Evolutionary conservation across 208 protist genomes (phyloP).

Genomic region (Leishmania gerbilli): DNA sequence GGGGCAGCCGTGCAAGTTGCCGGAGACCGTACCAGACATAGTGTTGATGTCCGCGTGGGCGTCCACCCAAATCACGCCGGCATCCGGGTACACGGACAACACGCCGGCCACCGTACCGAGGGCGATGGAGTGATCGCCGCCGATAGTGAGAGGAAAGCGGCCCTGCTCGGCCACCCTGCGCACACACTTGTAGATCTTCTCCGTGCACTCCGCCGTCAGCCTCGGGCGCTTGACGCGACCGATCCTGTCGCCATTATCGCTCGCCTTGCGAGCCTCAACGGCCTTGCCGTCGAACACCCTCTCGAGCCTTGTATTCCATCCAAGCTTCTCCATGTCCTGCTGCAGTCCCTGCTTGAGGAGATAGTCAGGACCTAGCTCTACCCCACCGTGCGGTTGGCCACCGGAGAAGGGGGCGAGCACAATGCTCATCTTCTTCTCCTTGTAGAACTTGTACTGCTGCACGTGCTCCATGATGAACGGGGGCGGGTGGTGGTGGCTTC

Average conservation of each 20-base stretch:
- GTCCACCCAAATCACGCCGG: constrained; percentile 77
- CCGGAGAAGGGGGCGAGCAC: constrained; percentile 54
- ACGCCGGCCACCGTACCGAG: constrained; percentile 53
- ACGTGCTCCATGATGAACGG: constrained; percentile 15
- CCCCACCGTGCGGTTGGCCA: constrained; percentile 46
- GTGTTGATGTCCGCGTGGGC: constrained; percentile 86
- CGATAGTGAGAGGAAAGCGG: constrained; percentile 42
- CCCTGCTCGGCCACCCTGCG: constrained; percentile 45
- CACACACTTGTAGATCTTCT: constrained; percentile 41
- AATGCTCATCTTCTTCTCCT: constrained; percentile 43
- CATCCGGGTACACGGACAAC: constrained; percentile 46
- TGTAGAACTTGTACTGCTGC: constrained; percentile 52
- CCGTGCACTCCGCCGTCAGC: constrained; percentile 37
- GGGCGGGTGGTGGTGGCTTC: neutral
- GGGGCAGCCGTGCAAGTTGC: constrained; percentile 84
- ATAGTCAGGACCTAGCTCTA: constrained; percentile 50
- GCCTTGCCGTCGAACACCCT: constrained; percentile 36
- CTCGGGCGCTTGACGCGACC: constrained; percentile 37
- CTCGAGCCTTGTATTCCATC: constrained; percentile 37
- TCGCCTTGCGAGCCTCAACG: constrained; percentile 30
- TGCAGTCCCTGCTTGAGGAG: constrained; percentile 41
- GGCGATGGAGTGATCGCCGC: constrained; percentile 50
- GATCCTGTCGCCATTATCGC: constrained; percentile 33
- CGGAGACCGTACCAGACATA: constrained; percentile 41
- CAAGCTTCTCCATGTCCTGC: constrained; percentile 44